A percentile compares a stretch with the other conserved stretches of the same genome.
These are phyloP conservation scores for Mycogone perniciosa DNA, from an alignment of 2,329 filamentous ascomycete genomes.

Conservation along the genomic window DNA sequence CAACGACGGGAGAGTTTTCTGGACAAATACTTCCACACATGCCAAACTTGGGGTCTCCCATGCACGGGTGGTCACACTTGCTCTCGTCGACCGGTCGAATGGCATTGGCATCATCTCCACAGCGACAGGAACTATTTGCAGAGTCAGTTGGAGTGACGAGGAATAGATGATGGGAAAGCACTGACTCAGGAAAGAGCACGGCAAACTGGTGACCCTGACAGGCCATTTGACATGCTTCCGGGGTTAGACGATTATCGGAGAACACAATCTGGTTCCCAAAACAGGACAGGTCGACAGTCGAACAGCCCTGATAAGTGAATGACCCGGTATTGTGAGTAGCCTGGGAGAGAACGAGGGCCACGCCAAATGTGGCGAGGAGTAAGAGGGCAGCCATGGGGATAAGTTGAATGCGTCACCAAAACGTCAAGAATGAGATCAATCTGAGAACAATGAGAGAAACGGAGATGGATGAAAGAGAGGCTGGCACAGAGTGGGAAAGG, in stretches of 20 bases:
- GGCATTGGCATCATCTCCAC: conserved; percentile 27
- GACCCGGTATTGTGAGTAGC: conserved; percentile 17
- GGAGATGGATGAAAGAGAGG: not conserved
- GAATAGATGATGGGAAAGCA: not conserved
- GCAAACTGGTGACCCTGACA: conserved; percentile 25
- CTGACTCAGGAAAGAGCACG: conserved; percentile 28
- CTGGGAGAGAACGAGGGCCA: conserved; percentile 16
- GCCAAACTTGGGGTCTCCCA: conserved; percentile 22
- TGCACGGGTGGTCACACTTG: conserved; percentile 27
- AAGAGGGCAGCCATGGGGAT: conserved; percentile 19
- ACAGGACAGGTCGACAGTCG: conserved; percentile 21
- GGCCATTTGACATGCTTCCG: conserved; percentile 24
- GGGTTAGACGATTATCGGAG: conserved; percentile 18
- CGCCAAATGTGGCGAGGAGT: conserved; percentile 19
- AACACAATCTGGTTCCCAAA: conserved; percentile 21
- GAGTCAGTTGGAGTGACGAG: not conserved
- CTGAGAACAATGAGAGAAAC: not conserved
- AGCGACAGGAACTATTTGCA: conserved; percentile 27
- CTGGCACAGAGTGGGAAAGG: conserved; percentile 1
- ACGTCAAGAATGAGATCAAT: conserved; percentile 1
- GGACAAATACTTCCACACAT: conserved; percentile 30
- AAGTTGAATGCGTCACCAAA: not conserved
- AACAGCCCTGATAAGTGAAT: conserved; percentile 24
- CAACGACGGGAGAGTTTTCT: conserved; percentile 21
- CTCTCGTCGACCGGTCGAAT: conserved; percentile 24